phyloP scores from a whole-genome alignment of 1,139 yeast species.

The Yueomyces sp. region DNA sequence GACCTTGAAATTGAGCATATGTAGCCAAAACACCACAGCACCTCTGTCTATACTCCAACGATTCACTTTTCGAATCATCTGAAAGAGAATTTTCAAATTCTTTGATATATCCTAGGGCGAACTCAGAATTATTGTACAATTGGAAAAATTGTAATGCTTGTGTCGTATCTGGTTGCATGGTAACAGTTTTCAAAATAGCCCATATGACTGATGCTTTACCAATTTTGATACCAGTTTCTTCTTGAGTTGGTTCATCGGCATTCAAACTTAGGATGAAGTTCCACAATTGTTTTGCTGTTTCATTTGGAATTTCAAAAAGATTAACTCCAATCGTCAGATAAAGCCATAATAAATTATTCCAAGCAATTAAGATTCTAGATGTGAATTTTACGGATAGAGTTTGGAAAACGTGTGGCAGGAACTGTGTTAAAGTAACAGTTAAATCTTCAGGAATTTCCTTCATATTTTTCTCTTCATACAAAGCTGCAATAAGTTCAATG shows the following conservation, averaged over 20 bases:
- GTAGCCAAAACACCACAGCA: slow-evolving; percentile 41
- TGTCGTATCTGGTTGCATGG: slow-evolving; percentile 1
- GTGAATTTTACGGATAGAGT: slow-evolving; percentile 33
- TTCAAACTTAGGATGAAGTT: slow-evolving; percentile 13
- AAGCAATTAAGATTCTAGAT: slow-evolving; percentile 46
- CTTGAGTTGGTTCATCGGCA: slow-evolving; percentile 15
- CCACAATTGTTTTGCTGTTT: slow-evolving; percentile 29
- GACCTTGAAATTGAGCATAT: slow-evolving; percentile 38
- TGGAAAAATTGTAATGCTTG: slow-evolving; percentile 10
- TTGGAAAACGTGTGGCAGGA: slow-evolving; percentile 30
- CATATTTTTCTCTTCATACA: slow-evolving; percentile 9
- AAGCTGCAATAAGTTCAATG: slow-evolving; percentile 43
- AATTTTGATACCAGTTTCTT: slow-evolving; percentile 30
- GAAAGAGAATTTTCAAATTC: slow-evolving; percentile 8
- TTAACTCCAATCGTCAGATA: slow-evolving; percentile 12
- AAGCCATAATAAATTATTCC: slow-evolving; percentile 61
- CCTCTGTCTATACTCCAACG: slow-evolving; percentile 16
- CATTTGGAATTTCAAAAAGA: slow-evolving; percentile 9
- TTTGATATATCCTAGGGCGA: slow-evolving; percentile 12
- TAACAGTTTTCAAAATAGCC: slow-evolving; percentile 38
- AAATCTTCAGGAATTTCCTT: slow-evolving; percentile 19
- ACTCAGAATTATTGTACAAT: slow-evolving; percentile 13
- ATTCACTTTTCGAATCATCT: slow-evolving; percentile 7
- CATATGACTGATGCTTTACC: slow-evolving; percentile 47
- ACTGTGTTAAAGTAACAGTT: slow-evolving; percentile 23